A percentile compares a stretch with the other conserved stretches of the same genome.
These are phyloP conservation scores for Wickerhamomyces xylosicus DNA, from an alignment of 805 yeast species.

Conservation along the genomic window DNA sequence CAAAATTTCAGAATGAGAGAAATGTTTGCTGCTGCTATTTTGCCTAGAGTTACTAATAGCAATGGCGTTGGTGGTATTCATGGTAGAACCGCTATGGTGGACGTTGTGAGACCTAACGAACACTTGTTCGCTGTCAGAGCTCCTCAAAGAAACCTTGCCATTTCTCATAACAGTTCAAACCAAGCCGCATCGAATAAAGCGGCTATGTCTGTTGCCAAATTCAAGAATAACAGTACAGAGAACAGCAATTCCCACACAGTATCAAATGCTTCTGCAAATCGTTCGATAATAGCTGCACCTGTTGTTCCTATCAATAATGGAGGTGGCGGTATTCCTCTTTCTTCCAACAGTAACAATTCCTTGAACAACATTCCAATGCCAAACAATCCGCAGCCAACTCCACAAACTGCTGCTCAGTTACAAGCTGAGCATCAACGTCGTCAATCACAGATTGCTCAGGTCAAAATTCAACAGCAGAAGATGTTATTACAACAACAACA, in stretches of 20 bases:
- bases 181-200: no score
- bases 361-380: constrained; percentile 9
- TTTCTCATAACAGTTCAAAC: no score
- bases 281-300: no score
- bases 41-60: constrained; percentile 47
- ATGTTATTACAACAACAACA: neutral
- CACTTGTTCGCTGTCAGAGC: constrained; percentile 44
- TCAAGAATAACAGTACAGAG: constrained; percentile 10
- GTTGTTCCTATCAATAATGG: no score
- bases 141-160: constrained; percentile 34
- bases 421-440: constrained; percentile 3
- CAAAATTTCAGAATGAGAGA: constrained; percentile 83
- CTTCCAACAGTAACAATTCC: no score
- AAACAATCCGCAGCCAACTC: neutral
- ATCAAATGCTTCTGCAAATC: no score
- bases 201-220: constrained; percentile 1
- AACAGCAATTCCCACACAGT: no score
- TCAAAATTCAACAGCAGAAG: constrained; percentile 4
- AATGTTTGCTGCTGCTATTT: constrained; percentile 80
- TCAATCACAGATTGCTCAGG: constrained; percentile 1
- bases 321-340: no score
- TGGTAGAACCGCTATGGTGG: constrained; percentile 71
- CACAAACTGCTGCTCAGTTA: constrained; percentile 1
- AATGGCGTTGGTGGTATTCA: constrained; percentile 65
- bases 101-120: constrained; percentile 62